Conservation (phyloP, 352 stramenopile genomes). For the Globisporangium uncinulatum region DNA sequence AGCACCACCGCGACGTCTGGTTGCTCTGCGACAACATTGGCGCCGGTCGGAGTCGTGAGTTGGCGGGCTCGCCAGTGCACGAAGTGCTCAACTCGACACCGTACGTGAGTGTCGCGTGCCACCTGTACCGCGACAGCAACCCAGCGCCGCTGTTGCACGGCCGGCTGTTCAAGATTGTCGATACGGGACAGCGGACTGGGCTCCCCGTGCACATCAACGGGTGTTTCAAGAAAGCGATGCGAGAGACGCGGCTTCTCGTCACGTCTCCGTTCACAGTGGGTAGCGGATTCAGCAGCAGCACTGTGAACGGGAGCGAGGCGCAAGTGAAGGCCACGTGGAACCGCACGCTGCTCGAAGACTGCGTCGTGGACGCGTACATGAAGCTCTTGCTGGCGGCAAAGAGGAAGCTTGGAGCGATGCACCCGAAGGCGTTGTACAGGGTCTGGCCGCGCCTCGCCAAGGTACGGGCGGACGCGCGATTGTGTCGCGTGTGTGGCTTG, state of each 20-base stretch:
- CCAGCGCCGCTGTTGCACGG: conserved; percentile 34
- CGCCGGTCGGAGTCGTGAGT: conserved; percentile 54
- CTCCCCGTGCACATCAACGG: conserved; percentile 72
- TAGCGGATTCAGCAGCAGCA: conserved; percentile 11
- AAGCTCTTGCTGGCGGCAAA: conserved; percentile 59
- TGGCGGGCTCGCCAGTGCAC: conserved; percentile 53
- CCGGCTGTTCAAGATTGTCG: conserved; percentile 55
- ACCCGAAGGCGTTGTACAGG: conserved; percentile 51
- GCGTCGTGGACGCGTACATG: conserved; percentile 49
- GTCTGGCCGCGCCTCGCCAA: conserved; percentile 40
- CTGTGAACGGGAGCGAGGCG: conserved; percentile 33
- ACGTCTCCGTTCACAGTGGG: conserved; percentile 8
- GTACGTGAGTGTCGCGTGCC: conserved; percentile 61
- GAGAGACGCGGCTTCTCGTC: conserved; percentile 35
- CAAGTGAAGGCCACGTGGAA: conserved; percentile 67
- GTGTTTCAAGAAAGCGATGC: conserved; percentile 64
- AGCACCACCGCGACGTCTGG: conserved; percentile 44
- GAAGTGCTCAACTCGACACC: conserved; percentile 55
- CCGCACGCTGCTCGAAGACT: conserved; percentile 62
- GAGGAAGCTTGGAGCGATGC: conserved; percentile 25
- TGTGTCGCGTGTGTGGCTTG: background rate
- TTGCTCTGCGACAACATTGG: conserved; percentile 65
- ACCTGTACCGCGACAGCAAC: conserved; percentile 45
- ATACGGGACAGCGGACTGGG: conserved; percentile 37
- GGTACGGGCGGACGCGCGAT: background rate